These are phyloP conservation scores for Bruguiera hainesii DNA, from an alignment of 441 rosid species.

Conservation along the genomic window DNA sequence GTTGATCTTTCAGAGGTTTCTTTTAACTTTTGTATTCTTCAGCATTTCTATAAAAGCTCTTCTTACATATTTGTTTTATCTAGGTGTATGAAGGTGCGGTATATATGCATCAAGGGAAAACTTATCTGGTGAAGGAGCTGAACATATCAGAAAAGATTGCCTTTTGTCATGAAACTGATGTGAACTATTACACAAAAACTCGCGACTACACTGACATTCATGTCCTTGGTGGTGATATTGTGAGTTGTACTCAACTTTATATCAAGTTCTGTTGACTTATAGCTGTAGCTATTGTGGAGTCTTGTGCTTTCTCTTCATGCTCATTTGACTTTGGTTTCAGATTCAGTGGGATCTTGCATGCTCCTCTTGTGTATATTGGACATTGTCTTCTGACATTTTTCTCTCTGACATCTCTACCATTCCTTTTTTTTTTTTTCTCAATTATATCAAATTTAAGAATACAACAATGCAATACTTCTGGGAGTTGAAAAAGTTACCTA, in stretches of 20 bases:
- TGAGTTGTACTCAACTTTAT: conserved; percentile 33
- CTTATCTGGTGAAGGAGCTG: conserved; percentile 72
- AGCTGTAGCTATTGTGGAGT: not conserved
- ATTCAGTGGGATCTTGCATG: too few relatives aligned
- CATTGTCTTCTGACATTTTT: too few relatives aligned
- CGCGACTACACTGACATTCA: conserved; percentile 78
- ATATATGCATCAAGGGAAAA: conserved; percentile 86
- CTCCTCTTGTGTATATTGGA: too few relatives aligned
- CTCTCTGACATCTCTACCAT: too few relatives aligned
- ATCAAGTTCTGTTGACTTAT: conserved; percentile 1
- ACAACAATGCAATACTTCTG: too few relatives aligned
- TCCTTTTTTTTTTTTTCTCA: too few relatives aligned
- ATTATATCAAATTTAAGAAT: too few relatives aligned
- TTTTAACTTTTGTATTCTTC: not conserved
- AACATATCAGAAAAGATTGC: conserved; percentile 64
- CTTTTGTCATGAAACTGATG: conserved; percentile 53
- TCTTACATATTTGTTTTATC: conserved; percentile 4
- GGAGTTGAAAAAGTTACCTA: too few relatives aligned
- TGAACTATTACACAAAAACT: conserved; percentile 79
- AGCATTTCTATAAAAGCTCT: not conserved
- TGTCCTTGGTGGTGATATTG: conserved; percentile 70
- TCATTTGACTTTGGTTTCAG: too few relatives aligned
- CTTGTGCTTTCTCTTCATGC: not conserved
- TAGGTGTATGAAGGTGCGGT: conserved; percentile 87
- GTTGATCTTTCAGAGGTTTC: not conserved